Evolutionary conservation across 2,329 filamentous ascomycete genomes (phyloP).

Genomic region (Trichoderma koningii): DNA sequence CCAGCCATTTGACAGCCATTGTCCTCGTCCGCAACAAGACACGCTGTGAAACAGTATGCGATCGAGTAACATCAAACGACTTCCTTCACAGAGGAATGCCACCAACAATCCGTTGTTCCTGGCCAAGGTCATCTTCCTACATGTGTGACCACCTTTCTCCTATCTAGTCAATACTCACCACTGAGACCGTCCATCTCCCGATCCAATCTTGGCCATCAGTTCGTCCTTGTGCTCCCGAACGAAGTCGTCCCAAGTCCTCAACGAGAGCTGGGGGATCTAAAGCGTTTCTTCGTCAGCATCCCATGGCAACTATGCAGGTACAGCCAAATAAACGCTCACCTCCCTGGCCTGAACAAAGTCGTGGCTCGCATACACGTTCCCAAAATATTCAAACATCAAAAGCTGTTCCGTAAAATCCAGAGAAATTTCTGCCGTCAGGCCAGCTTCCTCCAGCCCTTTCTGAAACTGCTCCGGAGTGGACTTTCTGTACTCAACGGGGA

Average conservation of each 20-base stretch:
- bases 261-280: neutral
- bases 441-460: neutral
- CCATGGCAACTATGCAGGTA: rapidly evolving
- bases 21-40: no score
- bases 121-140: neutral
- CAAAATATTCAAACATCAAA: neutral
- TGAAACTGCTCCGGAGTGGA: neutral
- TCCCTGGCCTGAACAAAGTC: slow-evolving; percentile 1
- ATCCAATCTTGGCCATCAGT: neutral
- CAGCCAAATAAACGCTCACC: neutral
- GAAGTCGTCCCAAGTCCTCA: neutral
- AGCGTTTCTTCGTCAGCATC: neutral
- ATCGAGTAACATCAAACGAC: no score
- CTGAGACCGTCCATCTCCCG: neutral
- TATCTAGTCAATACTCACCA: neutral
- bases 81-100: no score
- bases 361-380: neutral
- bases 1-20: no score
- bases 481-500: neutral
- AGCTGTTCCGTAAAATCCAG: slow-evolving; percentile 14
- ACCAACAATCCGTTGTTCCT: no score
- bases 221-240: neutral
- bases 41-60: no score
- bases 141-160: neutral
- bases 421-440: neutral